Evolutionary conservation across 441 rosid genomes (phyloP), one percentile per base, ranked within the genome.

Genomic region (Adansonia grandidieri): DNA sequence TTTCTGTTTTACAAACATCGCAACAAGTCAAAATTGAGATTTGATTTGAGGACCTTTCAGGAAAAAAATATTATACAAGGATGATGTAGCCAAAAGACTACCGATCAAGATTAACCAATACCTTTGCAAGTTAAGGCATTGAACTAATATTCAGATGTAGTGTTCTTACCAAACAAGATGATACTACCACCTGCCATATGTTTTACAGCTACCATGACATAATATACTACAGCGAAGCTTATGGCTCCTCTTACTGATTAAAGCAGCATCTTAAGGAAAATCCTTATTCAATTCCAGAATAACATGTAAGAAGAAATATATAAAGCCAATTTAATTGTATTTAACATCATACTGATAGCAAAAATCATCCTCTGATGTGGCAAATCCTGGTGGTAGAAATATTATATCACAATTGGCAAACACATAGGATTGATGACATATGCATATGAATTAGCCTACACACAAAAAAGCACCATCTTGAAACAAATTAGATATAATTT

Each of bases 401-500:
- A 24, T 17, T 58, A 62, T 17, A 75, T 61, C 19, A 75, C 3
- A 24, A 37, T 17, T 17, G 24, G 9, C 70, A 60, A 8, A 58
- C 17, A 54, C 1, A n/a, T 48, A 51, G 6, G n/a, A 76, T 48
- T 37, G 40, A 9, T 42, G 51, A 8, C 8, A 75, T 17, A 48
- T 47, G n/a, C 13, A 62, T 47, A 48, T 15, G 44, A 75, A 64
- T 63, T 63, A 73, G 28, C 11, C 74, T 37, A 68, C 62, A 37
- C 9, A 67, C 0, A 76, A 62, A 66, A 67, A 4, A 8, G 42
- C 42, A 37, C 5, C 24, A 45, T 44, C 22, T 17, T 20, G 15
- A 45, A 72, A 20, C 0, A 74, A 9, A 45, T 15, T 44, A 47
- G 24, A 45, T 22, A 74, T 20, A 9, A 19, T 58, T 57, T 61